phyloP scores from a whole-genome alignment of 495 filamentous ascomycete species.

The Aspergillus heteromorphus region DNA sequence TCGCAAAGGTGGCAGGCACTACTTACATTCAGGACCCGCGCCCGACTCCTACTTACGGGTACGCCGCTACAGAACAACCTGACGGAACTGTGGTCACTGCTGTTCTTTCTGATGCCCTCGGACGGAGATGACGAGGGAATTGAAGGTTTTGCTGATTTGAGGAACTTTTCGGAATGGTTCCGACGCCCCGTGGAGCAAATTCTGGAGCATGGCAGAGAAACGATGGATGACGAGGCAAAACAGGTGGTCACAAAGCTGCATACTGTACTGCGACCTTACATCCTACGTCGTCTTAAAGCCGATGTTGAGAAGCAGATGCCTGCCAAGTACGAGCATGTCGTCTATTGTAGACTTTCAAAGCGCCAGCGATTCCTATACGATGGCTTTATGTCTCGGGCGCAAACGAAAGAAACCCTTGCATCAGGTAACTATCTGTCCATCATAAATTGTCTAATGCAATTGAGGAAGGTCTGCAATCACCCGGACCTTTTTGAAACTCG shows the following conservation, averaged over 20 bases:
- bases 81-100: constrained; percentile 91
- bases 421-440: constrained; percentile 97
- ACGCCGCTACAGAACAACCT: constrained; percentile 97
- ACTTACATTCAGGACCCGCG: constrained; percentile 82
- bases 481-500: constrained; percentile 97
- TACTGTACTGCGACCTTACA: constrained; percentile 84
- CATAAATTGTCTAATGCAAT: constrained; percentile 97
- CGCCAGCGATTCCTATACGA: constrained; percentile 94
- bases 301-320: constrained; percentile 99
- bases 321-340: constrained; percentile 92
- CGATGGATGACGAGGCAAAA: constrained; percentile 88
- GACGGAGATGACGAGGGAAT: constrained; percentile 66
- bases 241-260: constrained; percentile 87
- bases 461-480: constrained; percentile 97
- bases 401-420: constrained; percentile 81
- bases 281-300: constrained; percentile 87
- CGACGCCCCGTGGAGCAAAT: constrained; percentile 90
- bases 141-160: constrained; percentile 81
- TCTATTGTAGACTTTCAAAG: constrained; percentile 91
- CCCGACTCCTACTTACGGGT: constrained; percentile 84
- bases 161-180: constrained; percentile 92
- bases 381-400: constrained; percentile 89
- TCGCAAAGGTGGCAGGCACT: constrained; percentile 95
- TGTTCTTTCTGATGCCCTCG: constrained; percentile 93
- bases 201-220: constrained; percentile 85